A percentile compares a stretch with the other conserved stretches of the same genome.
These are phyloP conservation scores for Termitomyces sp. DNA, from an alignment of 768 basidiomycete genomes.

Conservation along the genomic window DNA sequence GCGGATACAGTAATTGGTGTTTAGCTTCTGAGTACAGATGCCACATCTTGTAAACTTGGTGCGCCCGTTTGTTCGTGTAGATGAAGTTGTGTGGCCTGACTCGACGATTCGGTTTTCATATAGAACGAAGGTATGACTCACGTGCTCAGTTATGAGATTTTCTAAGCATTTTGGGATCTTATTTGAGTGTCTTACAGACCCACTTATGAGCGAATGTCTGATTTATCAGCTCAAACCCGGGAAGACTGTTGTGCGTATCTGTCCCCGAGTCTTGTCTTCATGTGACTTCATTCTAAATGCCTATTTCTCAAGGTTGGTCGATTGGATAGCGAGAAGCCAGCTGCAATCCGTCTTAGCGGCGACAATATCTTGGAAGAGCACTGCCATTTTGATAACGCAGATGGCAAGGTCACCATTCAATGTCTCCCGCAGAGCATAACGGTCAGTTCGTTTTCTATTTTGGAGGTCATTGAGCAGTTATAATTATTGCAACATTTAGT, in stretches of 20 bases:
- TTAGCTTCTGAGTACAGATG: conserved; percentile 50
- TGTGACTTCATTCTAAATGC: conserved; percentile 1
- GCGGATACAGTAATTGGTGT: conserved; percentile 13
- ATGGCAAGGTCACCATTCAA: conserved; percentile 82
- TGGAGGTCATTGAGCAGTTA: conserved; percentile 9
- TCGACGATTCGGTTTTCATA: conserved; percentile 11
- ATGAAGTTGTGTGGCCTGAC: conserved; percentile 15
- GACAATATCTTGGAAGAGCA: conserved; percentile 90
- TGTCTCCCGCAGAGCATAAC: conserved; percentile 81
- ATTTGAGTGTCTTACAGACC: conserved; percentile 50
- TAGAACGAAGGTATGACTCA: conserved; percentile 67
- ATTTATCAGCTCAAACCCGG: conserved; percentile 49
- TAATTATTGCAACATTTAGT: conserved; percentile 39
- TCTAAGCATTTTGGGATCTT: conserved; percentile 12
- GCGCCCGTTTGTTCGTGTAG: conserved; percentile 28
- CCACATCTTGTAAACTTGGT: conserved; percentile 93
- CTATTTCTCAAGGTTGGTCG: conserved; percentile 66
- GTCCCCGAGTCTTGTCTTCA: not conserved
- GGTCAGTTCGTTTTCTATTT: conserved; percentile 39
- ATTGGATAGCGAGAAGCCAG: conserved; percentile 74
- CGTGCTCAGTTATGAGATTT: conserved; percentile 2
- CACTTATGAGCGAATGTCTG: conserved; percentile 94
- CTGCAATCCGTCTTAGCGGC: conserved; percentile 90
- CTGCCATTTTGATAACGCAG: conserved; percentile 84
- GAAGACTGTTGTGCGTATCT: conserved; percentile 21